A percentile compares a stretch with the other conserved stretches of the same genome.
Evolutionary conservation across 768 basidiomycete species (phyloP).

Genomic region (Hericium erinaceus): DNA sequence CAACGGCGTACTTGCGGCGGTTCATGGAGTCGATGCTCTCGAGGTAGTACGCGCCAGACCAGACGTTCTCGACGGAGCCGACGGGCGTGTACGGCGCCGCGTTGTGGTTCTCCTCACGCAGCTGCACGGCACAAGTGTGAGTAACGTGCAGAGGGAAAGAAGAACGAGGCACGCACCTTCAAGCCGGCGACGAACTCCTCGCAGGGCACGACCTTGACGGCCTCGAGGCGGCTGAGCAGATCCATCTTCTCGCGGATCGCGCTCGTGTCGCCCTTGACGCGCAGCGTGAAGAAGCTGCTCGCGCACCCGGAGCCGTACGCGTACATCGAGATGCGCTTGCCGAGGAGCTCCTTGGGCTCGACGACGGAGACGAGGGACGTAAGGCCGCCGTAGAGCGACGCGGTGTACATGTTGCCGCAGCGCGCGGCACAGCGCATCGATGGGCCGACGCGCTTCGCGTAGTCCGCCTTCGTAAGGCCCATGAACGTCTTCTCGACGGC

Average conservation of each 20-base stretch:
- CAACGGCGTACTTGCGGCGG: conserved; percentile 68
- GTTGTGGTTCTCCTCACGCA: conserved; percentile 96
- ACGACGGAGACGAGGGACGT: conserved; percentile 75
- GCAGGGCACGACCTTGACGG: conserved; percentile 87
- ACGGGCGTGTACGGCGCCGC: conserved; percentile 74
- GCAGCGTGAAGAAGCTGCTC: conserved; percentile 85
- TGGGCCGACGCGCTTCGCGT: conserved; percentile 68
- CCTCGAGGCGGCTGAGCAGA: conserved; percentile 63
- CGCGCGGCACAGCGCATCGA: conserved; percentile 82
- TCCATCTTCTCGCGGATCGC: conserved; percentile 79
- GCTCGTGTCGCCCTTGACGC: conserved; percentile 79
- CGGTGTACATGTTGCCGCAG: conserved; percentile 98
- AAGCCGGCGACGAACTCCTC: conserved; percentile 88
- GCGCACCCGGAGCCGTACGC: conserved; percentile 96
- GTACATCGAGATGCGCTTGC: conserved; percentile 88
- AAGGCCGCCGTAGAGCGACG: conserved; percentile 89
- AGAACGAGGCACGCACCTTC: conserved; percentile 31
- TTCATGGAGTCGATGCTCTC: conserved; percentile 83
- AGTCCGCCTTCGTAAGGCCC: conserved; percentile 61
- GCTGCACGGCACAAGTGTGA: conserved; percentile 26
- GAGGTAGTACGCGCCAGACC: conserved; percentile 92
- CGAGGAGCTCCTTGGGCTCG: conserved; percentile 57
- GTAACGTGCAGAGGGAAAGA: not conserved
- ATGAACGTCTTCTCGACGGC: conserved; percentile 92
- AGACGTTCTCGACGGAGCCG: conserved; percentile 86